Percentiles rank a stretch among this genome's conserved stretches.
These are phyloP conservation scores for Bipolaris oryzae DNA, from an alignment of 2,329 filamentous ascomycete genomes.

Conservation along the genomic window DNA sequence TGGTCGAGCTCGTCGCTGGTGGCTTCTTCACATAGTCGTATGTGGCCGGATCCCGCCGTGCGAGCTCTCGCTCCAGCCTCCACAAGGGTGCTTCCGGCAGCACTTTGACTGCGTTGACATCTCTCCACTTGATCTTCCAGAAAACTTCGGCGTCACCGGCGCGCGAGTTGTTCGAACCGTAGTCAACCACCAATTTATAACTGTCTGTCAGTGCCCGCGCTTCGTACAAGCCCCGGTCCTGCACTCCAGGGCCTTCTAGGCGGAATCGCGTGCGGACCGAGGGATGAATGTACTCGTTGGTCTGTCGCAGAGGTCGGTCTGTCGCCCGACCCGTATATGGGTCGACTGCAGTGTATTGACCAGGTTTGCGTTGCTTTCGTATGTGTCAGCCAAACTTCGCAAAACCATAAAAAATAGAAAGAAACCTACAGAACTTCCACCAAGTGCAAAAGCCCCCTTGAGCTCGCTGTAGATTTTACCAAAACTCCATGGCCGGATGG, in stretches of 20 bases:
- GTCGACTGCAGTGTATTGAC: conserved; percentile 54
- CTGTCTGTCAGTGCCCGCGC: conserved; percentile 52
- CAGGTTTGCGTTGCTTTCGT: conserved; percentile 52
- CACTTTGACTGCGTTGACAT: conserved; percentile 46
- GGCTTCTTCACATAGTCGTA: conserved; percentile 50
- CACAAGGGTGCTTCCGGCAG: conserved; percentile 55
- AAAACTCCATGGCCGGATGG: conserved; percentile 56
- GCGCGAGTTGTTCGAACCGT: conserved; percentile 33
- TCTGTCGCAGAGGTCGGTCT: conserved; percentile 53
- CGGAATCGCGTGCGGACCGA: conserved; percentile 54
- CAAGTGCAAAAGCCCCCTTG: conserved; percentile 55
- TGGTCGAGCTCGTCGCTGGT: conserved; percentile 32
- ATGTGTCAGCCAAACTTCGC: conserved; percentile 5
- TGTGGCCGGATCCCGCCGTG: conserved; percentile 50
- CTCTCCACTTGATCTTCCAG: conserved; percentile 50
- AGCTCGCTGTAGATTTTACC: conserved; percentile 54
- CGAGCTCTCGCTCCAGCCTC: conserved; percentile 52
- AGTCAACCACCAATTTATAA: conserved; percentile 57
- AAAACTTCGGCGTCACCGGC: conserved; percentile 49
- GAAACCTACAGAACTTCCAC: conserved; percentile 48
- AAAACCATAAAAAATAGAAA: neutral
- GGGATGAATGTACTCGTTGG: conserved; percentile 60
- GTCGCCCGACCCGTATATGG: conserved; percentile 52
- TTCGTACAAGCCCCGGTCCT: conserved; percentile 55
- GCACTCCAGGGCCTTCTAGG: conserved; percentile 54